Evolutionary conservation across 2,329 filamentous ascomycete species (phyloP), one percentile per base, ranked within the genome.

Genomic region (Leptographium lundbergii): DNA sequence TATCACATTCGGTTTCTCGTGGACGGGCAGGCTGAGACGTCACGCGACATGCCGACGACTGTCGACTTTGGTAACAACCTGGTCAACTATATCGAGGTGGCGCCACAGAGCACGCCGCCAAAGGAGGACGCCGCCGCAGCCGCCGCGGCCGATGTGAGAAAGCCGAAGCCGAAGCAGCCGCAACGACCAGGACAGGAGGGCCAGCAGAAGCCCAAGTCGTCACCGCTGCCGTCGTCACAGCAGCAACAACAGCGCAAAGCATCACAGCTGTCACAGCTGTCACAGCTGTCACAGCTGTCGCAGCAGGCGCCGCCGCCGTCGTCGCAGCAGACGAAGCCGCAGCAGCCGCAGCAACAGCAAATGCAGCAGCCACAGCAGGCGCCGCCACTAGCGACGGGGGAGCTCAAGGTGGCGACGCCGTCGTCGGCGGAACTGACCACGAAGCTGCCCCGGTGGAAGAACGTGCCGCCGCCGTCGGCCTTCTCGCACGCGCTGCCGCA

Each of bases 51-150:
- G 59, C 92, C 94, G 17, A 97, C 94, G 0, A 95, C 94, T 1
- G 94, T 99, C 60, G 94, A 99, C 71, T 96, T 95, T 71, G 95
- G 91, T 64, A 97, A 97, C 74, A 95, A 96, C 69, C 79, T 99
- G 22, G 92, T 99, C 73, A 99, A 99, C 74, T 99, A 97, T 70
- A 89, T 99, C 68, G 94, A 99, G 75, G 88, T 97, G 62, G 89
- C 81, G 66, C 84, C 89, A 42, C 86, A 91, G 59, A 87, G 91
- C 67, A 73, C 85, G 34, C 76, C 77, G 13, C 68, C 70, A 29
- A 67, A 64, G 7, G 54, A 56, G 4, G 25, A 47, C 5, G 63
- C 66, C 19, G 63, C 69, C 2, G 60, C 64, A 3, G 66, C 67
- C 5, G 60, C 69, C 24, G 57, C 66, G 5, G 66, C 42, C 4